A percentile compares a stretch with the other conserved stretches of the same genome.
phyloP scores from a whole-genome alignment of 352 stramenopile species.

The Globisporangium abappressorium region DNA sequence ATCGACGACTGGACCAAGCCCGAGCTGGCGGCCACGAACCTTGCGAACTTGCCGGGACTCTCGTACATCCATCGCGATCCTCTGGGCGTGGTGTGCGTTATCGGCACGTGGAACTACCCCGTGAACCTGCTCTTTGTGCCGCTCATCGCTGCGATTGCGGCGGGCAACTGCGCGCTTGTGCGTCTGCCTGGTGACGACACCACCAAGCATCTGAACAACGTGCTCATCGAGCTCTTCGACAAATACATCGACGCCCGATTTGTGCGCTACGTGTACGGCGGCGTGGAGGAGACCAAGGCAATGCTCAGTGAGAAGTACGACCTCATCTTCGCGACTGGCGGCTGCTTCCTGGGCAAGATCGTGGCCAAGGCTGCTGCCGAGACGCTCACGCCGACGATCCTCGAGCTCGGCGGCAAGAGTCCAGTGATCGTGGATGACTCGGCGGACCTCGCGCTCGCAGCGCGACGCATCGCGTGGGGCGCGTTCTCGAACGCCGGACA shows the following conservation, averaged over 20 bases:
- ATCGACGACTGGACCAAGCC: conserved; percentile 65
- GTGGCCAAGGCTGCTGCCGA: conserved; percentile 90
- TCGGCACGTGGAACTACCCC: conserved; percentile 93
- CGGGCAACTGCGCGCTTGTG: conserved; percentile 93
- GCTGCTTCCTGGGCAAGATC: conserved; percentile 83
- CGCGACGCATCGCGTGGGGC: conserved; percentile 76
- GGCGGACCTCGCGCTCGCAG: conserved; percentile 49
- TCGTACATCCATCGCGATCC: conserved; percentile 71
- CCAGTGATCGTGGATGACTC: conserved; percentile 83
- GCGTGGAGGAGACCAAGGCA: conserved; percentile 73
- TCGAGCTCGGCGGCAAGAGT: conserved; percentile 95
- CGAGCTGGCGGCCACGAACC: conserved; percentile 40
- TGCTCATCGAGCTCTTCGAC: conserved; percentile 56
- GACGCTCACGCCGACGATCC: conserved; percentile 91
- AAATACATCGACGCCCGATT: conserved; percentile 77
- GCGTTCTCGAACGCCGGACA: conserved; percentile 93
- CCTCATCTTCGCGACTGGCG: conserved; percentile 84
- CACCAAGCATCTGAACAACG: conserved; percentile 48
- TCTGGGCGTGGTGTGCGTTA: conserved; percentile 86
- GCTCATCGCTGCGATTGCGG: conserved; percentile 73
- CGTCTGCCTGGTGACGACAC: conserved; percentile 91
- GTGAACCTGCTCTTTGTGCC: conserved; percentile 75
- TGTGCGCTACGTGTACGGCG: conserved; percentile 83
- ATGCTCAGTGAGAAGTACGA: conserved; percentile 80
- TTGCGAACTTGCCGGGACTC: conserved; percentile 52